phyloP scores from a whole-genome alignment of 2,329 filamentous ascomycete genomes.

The Trichoderma sp. region DNA sequence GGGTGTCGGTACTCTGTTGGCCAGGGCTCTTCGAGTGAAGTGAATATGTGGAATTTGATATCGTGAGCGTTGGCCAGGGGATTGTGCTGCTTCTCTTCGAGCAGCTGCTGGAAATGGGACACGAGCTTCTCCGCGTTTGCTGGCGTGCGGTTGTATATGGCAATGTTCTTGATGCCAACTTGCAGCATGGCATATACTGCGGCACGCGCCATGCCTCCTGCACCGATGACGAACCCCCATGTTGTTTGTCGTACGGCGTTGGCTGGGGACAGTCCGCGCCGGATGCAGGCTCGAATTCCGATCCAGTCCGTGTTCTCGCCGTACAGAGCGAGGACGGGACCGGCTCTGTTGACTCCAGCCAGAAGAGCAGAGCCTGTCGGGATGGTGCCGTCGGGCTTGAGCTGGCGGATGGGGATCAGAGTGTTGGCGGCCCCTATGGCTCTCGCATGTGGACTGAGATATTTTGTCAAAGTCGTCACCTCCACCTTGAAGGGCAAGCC shows the following conservation, averaged over 20 bases:
- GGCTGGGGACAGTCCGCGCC: constrained; percentile 13
- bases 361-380: constrained; percentile 70
- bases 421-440: constrained; percentile 24
- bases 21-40: constrained; percentile 8
- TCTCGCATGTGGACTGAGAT: constrained; percentile 17
- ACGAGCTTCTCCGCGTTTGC: constrained; percentile 15
- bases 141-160: constrained; percentile 14
- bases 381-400: constrained; percentile 10
- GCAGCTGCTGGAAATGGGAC: constrained; percentile 9
- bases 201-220: constrained; percentile 19
- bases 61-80: constrained; percentile 5
- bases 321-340: constrained; percentile 10
- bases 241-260: constrained; percentile 11
- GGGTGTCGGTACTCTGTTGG: constrained; percentile 13
- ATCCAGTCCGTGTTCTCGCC: constrained; percentile 24
- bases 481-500: constrained; percentile 22
- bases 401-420: constrained; percentile 19
- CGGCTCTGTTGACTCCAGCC: constrained; percentile 69
- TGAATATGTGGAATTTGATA: constrained; percentile 7
- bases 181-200: constrained; percentile 21
- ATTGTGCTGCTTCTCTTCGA: neutral
- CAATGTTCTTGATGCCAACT: constrained; percentile 21
- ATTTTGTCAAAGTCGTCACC: constrained; percentile 14
- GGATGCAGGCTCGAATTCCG: constrained; percentile 16
- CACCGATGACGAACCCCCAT: constrained; percentile 15